Base-by-base conservation (phyloP, 139 green algal species). In the Deuterostichococcus epilithicus region DNA sequence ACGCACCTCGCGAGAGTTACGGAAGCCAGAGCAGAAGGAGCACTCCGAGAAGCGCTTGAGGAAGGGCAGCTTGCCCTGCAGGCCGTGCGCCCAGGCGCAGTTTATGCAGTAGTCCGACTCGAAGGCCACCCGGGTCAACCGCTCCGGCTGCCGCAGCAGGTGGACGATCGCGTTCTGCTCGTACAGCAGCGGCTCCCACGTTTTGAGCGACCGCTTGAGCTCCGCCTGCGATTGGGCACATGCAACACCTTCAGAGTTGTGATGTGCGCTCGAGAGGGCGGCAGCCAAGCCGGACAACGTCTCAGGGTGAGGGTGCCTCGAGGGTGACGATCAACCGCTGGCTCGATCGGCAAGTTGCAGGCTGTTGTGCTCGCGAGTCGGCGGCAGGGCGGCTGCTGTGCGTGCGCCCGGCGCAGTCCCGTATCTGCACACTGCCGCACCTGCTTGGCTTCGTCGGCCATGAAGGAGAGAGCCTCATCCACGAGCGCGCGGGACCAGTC, bases 401-500 rank as follows among this genome's bases (percentile, higher is more conserved):
- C n/a, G n/a, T n/a, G n/a, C n/a, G n/a, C n/a, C n/a, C 22, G 3
- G 38, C 28, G 18, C 44, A 76, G 25, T 28, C 8, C 32, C 32
- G 65, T n/a, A 34, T 76, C 20, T 39, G 37, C 70, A 33, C 37
- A 68, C 45, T 68, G 72, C n/a, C 42, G 42, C 44, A 59, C 63
- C 22, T 76, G 72, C 32, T 76, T 76, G n/a, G 65, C 72, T 8
- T 76, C 45, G 32, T 69, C 39, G 6, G n/a, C 32, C 2, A 59
- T 32, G 32, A 76, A 60, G 2, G 45, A 32, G 3, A 60, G 32
- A 1, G 65, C 72, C 30, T 76, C 72, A 34, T 42, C 45, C n/a
- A 81, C 68, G 28, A 81, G 42, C 2, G 35, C 23, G 20, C 70
- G 70, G 3, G 77, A 69, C 70, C 70, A 81, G 38, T 81, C 77